Evolutionary conservation across 2,329 filamentous ascomycete species (phyloP).

Genomic region (Verticillium alfalfae): DNA sequence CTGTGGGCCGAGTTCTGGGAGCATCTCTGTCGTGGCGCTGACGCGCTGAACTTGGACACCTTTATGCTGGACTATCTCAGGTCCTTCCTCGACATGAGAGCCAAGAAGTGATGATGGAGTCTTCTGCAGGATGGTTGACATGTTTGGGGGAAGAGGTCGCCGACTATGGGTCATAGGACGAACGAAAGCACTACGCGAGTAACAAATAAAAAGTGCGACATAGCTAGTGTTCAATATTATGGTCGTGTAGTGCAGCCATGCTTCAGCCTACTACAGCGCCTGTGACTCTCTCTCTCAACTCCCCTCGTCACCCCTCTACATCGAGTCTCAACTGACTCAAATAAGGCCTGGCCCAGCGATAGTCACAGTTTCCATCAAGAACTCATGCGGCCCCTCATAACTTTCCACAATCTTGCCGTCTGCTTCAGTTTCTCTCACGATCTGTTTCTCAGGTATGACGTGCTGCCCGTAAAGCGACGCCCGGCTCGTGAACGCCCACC

Average conservation of each 20-base stretch:
- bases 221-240: no score
- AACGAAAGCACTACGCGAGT: no score
- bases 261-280: no score
- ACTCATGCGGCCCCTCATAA: background rate
- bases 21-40: background rate
- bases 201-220: no score
- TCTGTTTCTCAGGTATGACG: background rate
- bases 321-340: background rate
- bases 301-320: no score
- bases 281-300: no score
- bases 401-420: background rate
- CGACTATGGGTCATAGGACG: no score
- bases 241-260: no score
- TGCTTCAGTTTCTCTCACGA: background rate
- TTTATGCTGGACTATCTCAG: background rate
- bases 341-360: background rate
- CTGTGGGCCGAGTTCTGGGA: background rate
- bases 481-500: slow-evolving; percentile 8
- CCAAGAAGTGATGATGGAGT: background rate
- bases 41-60: background rate
- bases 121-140: background rate
- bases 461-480: background rate
- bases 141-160: no score
- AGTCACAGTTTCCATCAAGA: background rate
- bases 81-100: background rate